These are phyloP conservation scores for Platanus orientalis DNA, from an alignment of 164 flowering plant genomes.

Conservation along the genomic window DNA sequence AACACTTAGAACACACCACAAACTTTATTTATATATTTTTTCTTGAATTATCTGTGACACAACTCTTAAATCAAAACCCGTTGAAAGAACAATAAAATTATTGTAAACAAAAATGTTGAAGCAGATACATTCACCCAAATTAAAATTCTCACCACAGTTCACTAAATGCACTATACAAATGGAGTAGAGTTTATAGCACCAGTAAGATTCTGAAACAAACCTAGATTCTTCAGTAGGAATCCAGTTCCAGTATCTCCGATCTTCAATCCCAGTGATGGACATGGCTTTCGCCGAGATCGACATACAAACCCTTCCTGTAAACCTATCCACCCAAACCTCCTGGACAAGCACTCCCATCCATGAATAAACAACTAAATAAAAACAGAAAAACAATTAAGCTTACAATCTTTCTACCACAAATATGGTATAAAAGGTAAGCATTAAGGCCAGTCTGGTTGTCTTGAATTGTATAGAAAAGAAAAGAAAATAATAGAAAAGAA, in stretches of 20 bases:
- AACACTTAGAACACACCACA: too few relatives aligned
- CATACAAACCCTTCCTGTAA: conserved; percentile 79
- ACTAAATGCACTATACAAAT: neutral
- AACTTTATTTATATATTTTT: too few relatives aligned
- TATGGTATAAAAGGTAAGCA: too few relatives aligned
- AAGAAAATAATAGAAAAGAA: too few relatives aligned
- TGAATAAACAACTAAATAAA: neutral
- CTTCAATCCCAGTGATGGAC: conserved; percentile 91
- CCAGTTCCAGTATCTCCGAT: conserved; percentile 96
- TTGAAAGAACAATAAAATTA: too few relatives aligned
- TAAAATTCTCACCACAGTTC: neutral
- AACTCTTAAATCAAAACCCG: neutral
- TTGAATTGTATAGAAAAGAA: too few relatives aligned
- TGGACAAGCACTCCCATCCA: conserved; percentile 26
- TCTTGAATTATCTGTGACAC: neutral
- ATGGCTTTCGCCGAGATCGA: conserved; percentile 75
- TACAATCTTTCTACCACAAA: neutral
- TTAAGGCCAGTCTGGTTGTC: too few relatives aligned
- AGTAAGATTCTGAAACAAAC: conserved; percentile 26
- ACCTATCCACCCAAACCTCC: conserved; percentile 89
- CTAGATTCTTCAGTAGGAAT: conserved; percentile 93
- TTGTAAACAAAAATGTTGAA: neutral
- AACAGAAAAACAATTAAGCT: conserved; percentile 13
- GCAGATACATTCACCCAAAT: neutral
- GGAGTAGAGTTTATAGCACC: neutral